phyloP scores from a whole-genome alignment of 805 yeast genomes.

The Candida incommunis region DNA sequence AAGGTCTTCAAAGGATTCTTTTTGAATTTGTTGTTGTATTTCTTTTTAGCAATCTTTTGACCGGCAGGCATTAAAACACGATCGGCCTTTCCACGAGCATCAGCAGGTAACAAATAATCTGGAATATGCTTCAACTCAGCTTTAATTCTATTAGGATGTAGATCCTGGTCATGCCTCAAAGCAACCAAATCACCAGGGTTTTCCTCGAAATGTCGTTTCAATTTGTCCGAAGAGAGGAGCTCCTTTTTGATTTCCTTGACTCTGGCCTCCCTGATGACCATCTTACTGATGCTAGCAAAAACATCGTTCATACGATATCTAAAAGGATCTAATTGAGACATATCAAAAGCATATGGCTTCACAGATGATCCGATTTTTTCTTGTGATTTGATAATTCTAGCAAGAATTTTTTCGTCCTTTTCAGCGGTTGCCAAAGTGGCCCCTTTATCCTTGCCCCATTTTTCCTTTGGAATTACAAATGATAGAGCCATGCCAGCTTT shows the following conservation, averaged over 20 bases:
- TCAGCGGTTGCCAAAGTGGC: constrained; percentile 59
- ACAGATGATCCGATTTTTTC: constrained; percentile 48
- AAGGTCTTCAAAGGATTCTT: background rate
- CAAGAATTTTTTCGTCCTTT: constrained; percentile 75
- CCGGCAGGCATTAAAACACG: background rate
- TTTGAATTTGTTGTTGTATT: background rate
- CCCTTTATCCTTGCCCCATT: constrained; percentile 78
- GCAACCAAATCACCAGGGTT: constrained; percentile 87
- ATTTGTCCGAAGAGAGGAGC: constrained; percentile 72
- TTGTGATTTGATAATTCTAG: constrained; percentile 66
- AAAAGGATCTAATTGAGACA: constrained; percentile 86
- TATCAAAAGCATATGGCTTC: constrained; percentile 81
- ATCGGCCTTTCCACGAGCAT: constrained; percentile 8
- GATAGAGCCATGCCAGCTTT: constrained; percentile 90
- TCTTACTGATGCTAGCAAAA: constrained; percentile 82
- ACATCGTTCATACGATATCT: constrained; percentile 96
- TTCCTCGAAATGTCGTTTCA: constrained; percentile 91
- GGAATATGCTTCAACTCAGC: constrained; percentile 85
- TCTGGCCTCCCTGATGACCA: constrained; percentile 86
- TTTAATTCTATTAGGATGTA: constrained; percentile 73
- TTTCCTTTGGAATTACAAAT: constrained; percentile 71
- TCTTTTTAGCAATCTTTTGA: no score
- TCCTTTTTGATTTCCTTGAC: constrained; percentile 79
- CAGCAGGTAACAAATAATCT: constrained; percentile 71
- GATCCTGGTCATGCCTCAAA: constrained; percentile 81